A percentile compares a stretch with the other conserved stretches of the same genome.
phyloP scores from a whole-genome alignment of 2,329 filamentous ascomycete genomes.

The Lachnellula hyalina region DNA sequence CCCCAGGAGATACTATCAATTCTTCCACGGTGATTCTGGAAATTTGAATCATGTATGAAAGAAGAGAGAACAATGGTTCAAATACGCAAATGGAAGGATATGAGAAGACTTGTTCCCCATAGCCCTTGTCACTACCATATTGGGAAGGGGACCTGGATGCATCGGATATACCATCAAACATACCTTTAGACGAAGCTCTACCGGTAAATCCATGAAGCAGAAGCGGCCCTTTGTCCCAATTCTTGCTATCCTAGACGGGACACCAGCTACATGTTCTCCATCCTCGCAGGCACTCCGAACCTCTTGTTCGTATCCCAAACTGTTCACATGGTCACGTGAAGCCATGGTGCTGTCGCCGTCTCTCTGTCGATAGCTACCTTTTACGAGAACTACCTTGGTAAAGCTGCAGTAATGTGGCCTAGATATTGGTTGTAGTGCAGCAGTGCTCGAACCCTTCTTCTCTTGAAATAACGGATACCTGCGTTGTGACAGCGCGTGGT shows the following conservation, averaged over 20 bases:
- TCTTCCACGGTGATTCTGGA: too few species aligned
- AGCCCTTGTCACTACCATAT: background rate
- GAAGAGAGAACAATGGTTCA: background rate
- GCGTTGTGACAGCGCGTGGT: background rate
- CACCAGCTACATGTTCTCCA: background rate
- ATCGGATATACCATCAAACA: slow-evolving; percentile 3
- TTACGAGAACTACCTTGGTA: too few species aligned
- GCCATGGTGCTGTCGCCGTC: background rate
- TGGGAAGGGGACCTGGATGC: background rate
- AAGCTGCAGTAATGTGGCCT: background rate
- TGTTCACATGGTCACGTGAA: background rate
- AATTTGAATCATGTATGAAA: too few species aligned
- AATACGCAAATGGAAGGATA: background rate
- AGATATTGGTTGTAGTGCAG: background rate
- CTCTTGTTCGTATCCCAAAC: background rate
- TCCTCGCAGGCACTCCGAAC: background rate
- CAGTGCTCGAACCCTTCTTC: background rate
- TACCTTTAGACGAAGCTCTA: slow-evolving; percentile 30
- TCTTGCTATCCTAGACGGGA: background rate
- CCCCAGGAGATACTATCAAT: too few species aligned
- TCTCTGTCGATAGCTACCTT: background rate
- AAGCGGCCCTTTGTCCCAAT: slow-evolving; percentile 17
- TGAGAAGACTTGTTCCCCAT: too few species aligned
- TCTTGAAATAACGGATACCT: too few species aligned
- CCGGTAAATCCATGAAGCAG: slow-evolving; percentile 27